Conservation (phyloP, 768 basidiomycete species). For the Tulasnella sp. region DNA sequence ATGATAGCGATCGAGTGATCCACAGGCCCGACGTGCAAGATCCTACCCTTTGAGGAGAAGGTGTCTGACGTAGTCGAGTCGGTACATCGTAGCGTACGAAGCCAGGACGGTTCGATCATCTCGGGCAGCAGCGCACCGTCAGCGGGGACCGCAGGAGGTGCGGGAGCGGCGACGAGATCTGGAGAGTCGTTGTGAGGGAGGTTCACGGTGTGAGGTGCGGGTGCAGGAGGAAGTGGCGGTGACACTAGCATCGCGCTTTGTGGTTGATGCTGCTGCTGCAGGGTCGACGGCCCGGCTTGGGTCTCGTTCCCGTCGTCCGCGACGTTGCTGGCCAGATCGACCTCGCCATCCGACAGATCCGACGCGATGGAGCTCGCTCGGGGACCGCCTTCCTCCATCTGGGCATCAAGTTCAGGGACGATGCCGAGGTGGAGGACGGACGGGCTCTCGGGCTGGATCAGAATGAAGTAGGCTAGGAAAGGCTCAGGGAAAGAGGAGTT, state of each 20-base stretch:
- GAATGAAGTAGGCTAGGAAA: conserved; percentile 10
- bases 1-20: conserved; percentile 8
- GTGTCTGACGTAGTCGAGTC: neutral
- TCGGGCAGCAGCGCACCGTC: neutral
- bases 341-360: no score
- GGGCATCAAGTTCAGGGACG: conserved; percentile 1
- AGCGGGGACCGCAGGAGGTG: conserved; percentile 3
- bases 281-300: neutral
- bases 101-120: conserved; percentile 9
- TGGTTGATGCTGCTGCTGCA: neutral
- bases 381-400: neutral
- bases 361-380: no score
- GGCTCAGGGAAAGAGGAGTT: conserved; percentile 7
- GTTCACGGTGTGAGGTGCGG: no score
- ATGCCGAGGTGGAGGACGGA: conserved; percentile 6
- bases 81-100: conserved; percentile 5
- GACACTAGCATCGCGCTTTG: neutral
- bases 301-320: neutral
- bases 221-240: neutral
- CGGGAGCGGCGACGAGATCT: neutral
- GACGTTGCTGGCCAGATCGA: no score
- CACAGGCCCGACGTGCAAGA: conserved; percentile 1
- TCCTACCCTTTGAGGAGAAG: neutral
- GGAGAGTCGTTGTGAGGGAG: no score
- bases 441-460: conserved; percentile 7